Base-by-base conservation (phyloP, 257 asterid species). In the Solanum sparsipilum region DNA sequence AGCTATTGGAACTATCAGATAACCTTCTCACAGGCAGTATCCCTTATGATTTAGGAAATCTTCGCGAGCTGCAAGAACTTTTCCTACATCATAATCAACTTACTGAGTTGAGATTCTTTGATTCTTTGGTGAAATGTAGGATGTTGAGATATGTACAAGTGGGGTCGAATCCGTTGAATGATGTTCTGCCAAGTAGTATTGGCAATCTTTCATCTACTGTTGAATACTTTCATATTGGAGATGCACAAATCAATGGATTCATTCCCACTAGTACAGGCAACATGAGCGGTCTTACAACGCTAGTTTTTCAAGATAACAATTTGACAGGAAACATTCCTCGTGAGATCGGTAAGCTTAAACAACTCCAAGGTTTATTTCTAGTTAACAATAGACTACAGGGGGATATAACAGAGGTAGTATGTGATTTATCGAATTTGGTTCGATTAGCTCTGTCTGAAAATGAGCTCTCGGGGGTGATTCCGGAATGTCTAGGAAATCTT, bases 41-140 rank as follows among this genome's bases (percentile, higher is more conserved):
- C 79, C 93, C 92, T 46, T 74, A 84, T 72, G 74, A 88, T 71
- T 67, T 92, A 34, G 92, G 92, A n/a, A 88, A 88, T 90, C 84
- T 90, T 31, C 87, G 86, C 79, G 73, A 84, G 18, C 87, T 92
- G 56, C 68, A 9, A 74, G 81, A 63, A 63, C 87, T 90, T 4
- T 86, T 86, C 63, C 86, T 92, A 16, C 91, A 29, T 18, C 70
- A 34, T 12, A 92, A 90, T 67, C 84, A 16, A 38, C 90, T 92
- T 65, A 63, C 56, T 25, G 89, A 90, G n/a, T 84, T 92, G 39
- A 27, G 89, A 44, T 89, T 90, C 85, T 20, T 91, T 5, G 15
- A 72, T 86, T 90, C 93, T 35, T 84, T 90, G 52, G 89, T 67
- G 44, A 86, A 89, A 15, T 91, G 93, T 86, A 87, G 71, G 63